Base-by-base conservation (phyloP, 768 basidiomycete species). In the Mycena amicta region DNA sequence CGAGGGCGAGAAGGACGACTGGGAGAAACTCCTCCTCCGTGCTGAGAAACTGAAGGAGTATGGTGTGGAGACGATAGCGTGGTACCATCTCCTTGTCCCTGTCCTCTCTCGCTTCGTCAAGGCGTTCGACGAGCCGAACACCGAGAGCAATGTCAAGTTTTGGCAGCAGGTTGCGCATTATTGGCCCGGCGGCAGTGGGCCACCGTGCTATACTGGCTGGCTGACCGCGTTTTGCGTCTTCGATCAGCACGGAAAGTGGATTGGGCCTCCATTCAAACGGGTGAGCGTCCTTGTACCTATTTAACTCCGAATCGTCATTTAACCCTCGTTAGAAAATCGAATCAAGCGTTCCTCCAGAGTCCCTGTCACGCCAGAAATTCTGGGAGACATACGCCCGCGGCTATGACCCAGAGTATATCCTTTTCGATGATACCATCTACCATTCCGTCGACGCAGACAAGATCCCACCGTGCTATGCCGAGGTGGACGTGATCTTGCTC, bases 1-100 rank as follows among this genome's bases (percentile, higher is more conserved):
- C 31, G 70, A 75, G 51, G 81, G 81, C 1, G 71, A 70, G 30
- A 70, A 67, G 31, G 53, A 63, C 2, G 81, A 82, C 62, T 81
- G 75, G 73, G 57, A 72, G 16, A 60, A 63, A 4, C 67, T 82
- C 13, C 67, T 74, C 8, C 3, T 39, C 3, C 70, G 78, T 11
- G 55, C 80, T 25, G 77, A 79, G 15, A 75, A 72, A 56, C 62
- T 11, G 70, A 73, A 22, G 60, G n/a, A n/a, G n/a, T n/a, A n/a
- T n/a, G n/a, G n/a, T n/a, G n/a, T n/a, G n/a, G n/a, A n/a, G n/a
- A n/a, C n/a, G n/a, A n/a, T n/a, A n/a, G n/a, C n/a, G n/a, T n/a
- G n/a, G n/a, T n/a, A n/a, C n/a, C n/a, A n/a, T n/a, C n/a, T n/a
- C n/a, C n/a, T n/a, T n/a, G n/a, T n/a, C n/a, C n/a, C n/a, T n/a